A percentile compares a stretch with the other conserved stretches of the same genome.
Conservation (phyloP, 768 basidiomycete species). For the Tephrocybe sp. region DNA sequence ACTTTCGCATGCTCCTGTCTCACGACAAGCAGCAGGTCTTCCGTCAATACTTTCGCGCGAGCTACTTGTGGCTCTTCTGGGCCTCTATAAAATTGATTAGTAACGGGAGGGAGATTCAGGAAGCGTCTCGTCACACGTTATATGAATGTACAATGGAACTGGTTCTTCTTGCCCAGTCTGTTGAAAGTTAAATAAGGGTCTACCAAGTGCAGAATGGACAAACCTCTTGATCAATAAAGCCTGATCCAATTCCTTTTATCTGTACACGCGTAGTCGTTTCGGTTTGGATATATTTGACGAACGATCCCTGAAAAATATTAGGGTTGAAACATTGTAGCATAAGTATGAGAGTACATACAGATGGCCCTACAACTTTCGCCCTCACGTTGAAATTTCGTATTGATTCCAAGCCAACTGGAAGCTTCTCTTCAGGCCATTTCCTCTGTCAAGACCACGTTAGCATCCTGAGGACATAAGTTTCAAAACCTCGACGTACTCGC, state of each 20-base stretch:
- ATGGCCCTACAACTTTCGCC: conserved; percentile 96
- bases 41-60: conserved; percentile 76
- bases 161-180: conserved; percentile 43
- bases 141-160: conserved; percentile 93
- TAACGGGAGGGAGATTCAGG: background rate
- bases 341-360: conserved; percentile 43
- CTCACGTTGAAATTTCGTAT: conserved; percentile 97
- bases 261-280: conserved; percentile 97
- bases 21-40: conserved; percentile 85
- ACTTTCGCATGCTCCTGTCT: conserved; percentile 86
- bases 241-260: conserved; percentile 93
- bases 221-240: conserved; percentile 90
- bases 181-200: background rate
- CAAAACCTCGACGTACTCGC: conserved; percentile 40
- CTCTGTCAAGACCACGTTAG: conserved; percentile 40
- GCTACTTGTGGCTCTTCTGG: conserved; percentile 78
- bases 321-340: background rate
- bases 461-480: background rate
- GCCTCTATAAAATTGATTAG: conserved; percentile 1
- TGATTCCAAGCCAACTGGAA: conserved; percentile 84
- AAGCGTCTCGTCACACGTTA: conserved; percentile 55
- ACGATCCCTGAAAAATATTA: conserved; percentile 64
- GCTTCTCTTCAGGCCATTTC: conserved; percentile 98
- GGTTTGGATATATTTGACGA: conserved; percentile 97
- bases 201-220: conserved; percentile 28